These are phyloP conservation scores for Xylariaceae sp. DNA, from an alignment of 2,329 filamentous ascomycete species.

Conservation along the genomic window DNA sequence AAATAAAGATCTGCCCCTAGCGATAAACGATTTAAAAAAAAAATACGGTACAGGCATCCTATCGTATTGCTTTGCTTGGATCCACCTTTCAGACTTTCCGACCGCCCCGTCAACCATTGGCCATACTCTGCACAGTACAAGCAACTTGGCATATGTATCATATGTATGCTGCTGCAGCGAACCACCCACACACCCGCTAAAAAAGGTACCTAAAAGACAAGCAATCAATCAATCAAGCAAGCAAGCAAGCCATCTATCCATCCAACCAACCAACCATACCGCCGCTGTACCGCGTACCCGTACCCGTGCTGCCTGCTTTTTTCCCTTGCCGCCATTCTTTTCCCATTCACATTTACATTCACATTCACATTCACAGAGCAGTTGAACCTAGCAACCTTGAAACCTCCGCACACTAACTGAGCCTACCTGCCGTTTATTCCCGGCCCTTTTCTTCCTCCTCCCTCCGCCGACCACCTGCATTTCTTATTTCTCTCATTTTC, in stretches of 20 bases:
- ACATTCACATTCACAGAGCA: too few species aligned
- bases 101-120: slow-evolving; percentile 5
- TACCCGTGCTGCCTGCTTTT: too few species aligned
- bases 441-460: slow-evolving; percentile 13
- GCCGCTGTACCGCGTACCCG: too few species aligned
- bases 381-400: slow-evolving; percentile 1
- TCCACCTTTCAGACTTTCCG: slow-evolving; percentile 18
- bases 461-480: slow-evolving; percentile 9
- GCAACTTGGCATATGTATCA: too few species aligned
- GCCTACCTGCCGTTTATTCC: slow-evolving; percentile 9
- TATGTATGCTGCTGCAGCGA: too few species aligned
- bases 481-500: slow-evolving; percentile 5
- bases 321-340: background rate
- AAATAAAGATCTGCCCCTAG: slow-evolving; percentile 25
- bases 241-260: slow-evolving; percentile 7
- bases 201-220: too few species aligned
- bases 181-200: too few species aligned
- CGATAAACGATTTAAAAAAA: slow-evolving; percentile 5
- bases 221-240: too few species aligned
- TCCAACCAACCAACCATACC: too few species aligned
- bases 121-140: slow-evolving; percentile 11
- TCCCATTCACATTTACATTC: too few species aligned
- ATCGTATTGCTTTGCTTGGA: slow-evolving; percentile 16
- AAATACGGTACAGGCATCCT: slow-evolving; percentile 9
- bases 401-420: slow-evolving; percentile 17